Percentiles rank a stretch among this genome's conserved stretches.
phyloP scores from a whole-genome alignment of 1,139 yeast species.

The Yamadazyma kanchanaburiensis region DNA sequence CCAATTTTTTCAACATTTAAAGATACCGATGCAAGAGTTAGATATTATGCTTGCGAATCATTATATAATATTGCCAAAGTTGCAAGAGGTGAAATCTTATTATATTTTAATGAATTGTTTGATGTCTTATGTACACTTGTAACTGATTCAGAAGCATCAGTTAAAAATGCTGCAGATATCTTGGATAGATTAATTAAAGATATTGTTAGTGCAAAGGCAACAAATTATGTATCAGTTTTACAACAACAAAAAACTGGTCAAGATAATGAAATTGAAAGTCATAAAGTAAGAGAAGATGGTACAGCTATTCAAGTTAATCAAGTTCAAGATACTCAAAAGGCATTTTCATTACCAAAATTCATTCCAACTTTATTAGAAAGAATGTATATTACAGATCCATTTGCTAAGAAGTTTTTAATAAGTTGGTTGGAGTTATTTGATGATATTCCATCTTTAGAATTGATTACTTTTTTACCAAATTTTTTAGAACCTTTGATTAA shows the following conservation, averaged over 20 bases:
- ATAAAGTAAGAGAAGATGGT: constrained; percentile 48
- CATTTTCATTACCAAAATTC: constrained; percentile 84
- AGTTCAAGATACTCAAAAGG: constrained; percentile 61
- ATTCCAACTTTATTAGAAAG: constrained; percentile 88
- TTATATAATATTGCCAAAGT: constrained; percentile 95
- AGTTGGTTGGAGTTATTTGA: constrained; percentile 91
- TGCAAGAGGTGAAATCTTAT: constrained; percentile 89
- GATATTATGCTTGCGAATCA: constrained; percentile 97
- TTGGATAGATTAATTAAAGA: constrained; percentile 89
- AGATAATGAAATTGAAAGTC: constrained; percentile 27
- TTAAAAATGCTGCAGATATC: constrained; percentile 93
- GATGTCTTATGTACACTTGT: constrained; percentile 89
- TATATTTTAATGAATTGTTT: constrained; percentile 90
- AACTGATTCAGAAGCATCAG: constrained; percentile 89
- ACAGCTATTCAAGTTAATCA: constrained; percentile 60
- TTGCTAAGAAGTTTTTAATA: constrained; percentile 85
- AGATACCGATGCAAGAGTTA: constrained; percentile 92
- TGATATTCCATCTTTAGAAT: constrained; percentile 87
- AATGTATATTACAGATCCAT: constrained; percentile 89
- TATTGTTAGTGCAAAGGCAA: constrained; percentile 92
- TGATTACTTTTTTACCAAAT: constrained; percentile 83
- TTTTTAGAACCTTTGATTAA: constrained; percentile 82
- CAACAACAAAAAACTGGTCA: constrained; percentile 40
- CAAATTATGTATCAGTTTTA: constrained; percentile 82
- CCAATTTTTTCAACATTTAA: constrained; percentile 96